A percentile compares a stretch with the other conserved stretches of the same genome.
Evolutionary conservation across 306 rosid species (phyloP).

Genomic region (Lathyrus tuberosus): DNA sequence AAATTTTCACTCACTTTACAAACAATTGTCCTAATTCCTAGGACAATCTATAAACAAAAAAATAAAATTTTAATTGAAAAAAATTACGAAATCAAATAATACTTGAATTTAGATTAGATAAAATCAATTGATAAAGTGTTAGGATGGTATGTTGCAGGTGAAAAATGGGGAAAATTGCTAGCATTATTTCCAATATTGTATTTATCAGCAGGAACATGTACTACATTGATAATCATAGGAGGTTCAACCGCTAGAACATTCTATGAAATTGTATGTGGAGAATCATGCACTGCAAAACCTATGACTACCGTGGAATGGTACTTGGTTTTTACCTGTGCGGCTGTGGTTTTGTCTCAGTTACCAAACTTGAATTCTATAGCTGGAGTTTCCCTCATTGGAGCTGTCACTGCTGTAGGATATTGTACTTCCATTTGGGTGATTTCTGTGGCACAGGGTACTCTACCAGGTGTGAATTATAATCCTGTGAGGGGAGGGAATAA

Average conservation of each 20-base stretch:
- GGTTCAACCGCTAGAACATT: constrained; percentile 53
- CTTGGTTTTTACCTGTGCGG: constrained; percentile 53
- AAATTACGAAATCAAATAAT: not conserved
- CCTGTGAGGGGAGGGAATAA: constrained; percentile 16
- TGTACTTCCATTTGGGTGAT: constrained; percentile 51
- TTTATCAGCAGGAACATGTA: constrained; percentile 61
- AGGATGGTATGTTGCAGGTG: constrained; percentile 46
- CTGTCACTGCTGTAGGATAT: constrained; percentile 58
- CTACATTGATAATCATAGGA: constrained; percentile 61
- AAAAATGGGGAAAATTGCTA: constrained; percentile 46
- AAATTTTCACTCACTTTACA: not conserved
- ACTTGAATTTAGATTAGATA: too few relatives aligned
- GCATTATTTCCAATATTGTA: constrained; percentile 58
- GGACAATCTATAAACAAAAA: too few relatives aligned
- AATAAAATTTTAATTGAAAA: too few relatives aligned
- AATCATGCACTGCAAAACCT: constrained; percentile 49
- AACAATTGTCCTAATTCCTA: not conserved
- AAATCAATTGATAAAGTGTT: not conserved
- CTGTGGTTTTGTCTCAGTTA: constrained; percentile 52
- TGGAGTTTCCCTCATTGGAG: constrained; percentile 55
- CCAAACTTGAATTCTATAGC: constrained; percentile 62
- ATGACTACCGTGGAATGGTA: constrained; percentile 60
- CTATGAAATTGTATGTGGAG: constrained; percentile 49
- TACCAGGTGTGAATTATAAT: constrained; percentile 40
- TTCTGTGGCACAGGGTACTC: constrained; percentile 54